Base-by-base conservation (phyloP, 768 basidiomycete genomes). In the Xerocomus spinulosus region DNA sequence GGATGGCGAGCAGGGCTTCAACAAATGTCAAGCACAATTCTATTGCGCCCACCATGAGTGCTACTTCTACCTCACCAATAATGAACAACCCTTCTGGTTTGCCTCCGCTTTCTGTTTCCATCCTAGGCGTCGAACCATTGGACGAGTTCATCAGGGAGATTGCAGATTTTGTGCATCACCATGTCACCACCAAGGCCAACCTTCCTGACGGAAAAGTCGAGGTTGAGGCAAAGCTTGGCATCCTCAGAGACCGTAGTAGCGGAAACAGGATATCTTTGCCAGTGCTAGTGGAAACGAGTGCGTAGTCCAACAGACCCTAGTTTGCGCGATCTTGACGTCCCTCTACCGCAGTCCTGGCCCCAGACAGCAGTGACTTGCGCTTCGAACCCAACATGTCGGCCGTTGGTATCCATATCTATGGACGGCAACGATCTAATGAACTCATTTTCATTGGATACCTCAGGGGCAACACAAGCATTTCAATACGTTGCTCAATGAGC, bases 381-480 rank as follows among this genome's bases (percentile, higher is more conserved):
- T 97, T 97, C 66, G 88, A 93, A 65, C 87, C 91, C 51, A 93
- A 95, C 63, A 97, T 99, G 94, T 79, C 89, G 35, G 69, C 75
- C 53, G 91, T 95, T 62, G 60, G 86, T 77, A 23, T 51, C 48
- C 47, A 41, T 40, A 36, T 33, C 48, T 30, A 40, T 37, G 37
- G 28, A 44, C 15, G 15, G 24, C 36, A 45, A 5, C 37, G 38
- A 43, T 57, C 17, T 17, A 18, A 26, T 49, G 34, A 41, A 48
- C 56, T 57, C 48, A 56, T 42, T 15, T 33, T n/a, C n/a, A n/a
- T 39, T 26, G 30, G 46, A 44, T 46, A 40, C 55, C 48, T 49
- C 59, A 95, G 91, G 69, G 70, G 54, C 94, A 98, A 68, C 93
- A 98, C 68, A 82, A 80, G 63, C 82, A 87, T 57, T 92, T 80